phyloP scores from a whole-genome alignment of 805 yeast genomes.

The Metschnikowia bowlesiae region DNA sequence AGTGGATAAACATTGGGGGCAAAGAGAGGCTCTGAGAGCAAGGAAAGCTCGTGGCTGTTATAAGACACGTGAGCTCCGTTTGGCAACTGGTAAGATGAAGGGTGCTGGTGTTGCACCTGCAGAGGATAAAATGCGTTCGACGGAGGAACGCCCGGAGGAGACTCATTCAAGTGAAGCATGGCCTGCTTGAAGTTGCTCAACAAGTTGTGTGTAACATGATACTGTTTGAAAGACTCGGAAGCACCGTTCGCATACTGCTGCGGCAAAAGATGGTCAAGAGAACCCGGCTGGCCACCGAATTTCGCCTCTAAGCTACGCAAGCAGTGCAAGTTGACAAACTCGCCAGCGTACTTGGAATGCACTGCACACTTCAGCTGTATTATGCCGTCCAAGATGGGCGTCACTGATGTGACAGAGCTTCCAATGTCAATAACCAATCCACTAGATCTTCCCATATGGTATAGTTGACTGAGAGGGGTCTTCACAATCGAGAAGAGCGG shows the following conservation, averaged over 20 bases:
- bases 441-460: slow-evolving; percentile 72
- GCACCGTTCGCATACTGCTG: slow-evolving; percentile 2
- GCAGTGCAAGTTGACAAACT: slow-evolving; percentile 67
- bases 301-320: slow-evolving; percentile 40
- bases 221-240: slow-evolving; percentile 31
- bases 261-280: slow-evolving; percentile 15
- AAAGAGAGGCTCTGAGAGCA: slow-evolving; percentile 65
- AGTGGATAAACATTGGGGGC: slow-evolving; percentile 53
- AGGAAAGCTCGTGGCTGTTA: slow-evolving; percentile 42
- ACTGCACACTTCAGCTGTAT: slow-evolving; percentile 60
- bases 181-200: slow-evolving; percentile 34
- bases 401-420: slow-evolving; percentile 59
- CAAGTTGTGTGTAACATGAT: slow-evolving; percentile 31
- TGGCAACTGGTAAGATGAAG: slow-evolving; percentile 51
- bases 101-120: slow-evolving; percentile 20
- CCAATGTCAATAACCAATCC: slow-evolving; percentile 83
- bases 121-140: slow-evolving; percentile 16
- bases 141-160: slow-evolving; percentile 16
- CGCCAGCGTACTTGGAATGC: slow-evolving; percentile 78
- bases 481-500: slow-evolving; percentile 75
- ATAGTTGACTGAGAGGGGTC: slow-evolving; percentile 71
- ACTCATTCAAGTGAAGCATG: slow-evolving; percentile 24
- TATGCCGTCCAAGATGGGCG: slow-evolving; percentile 75
- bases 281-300: slow-evolving; percentile 18
- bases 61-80: slow-evolving; percentile 41